Conservation (phyloP, 1,284 basidiomycete species). For the Cutaneotrichosporon dermatis region DNA sequence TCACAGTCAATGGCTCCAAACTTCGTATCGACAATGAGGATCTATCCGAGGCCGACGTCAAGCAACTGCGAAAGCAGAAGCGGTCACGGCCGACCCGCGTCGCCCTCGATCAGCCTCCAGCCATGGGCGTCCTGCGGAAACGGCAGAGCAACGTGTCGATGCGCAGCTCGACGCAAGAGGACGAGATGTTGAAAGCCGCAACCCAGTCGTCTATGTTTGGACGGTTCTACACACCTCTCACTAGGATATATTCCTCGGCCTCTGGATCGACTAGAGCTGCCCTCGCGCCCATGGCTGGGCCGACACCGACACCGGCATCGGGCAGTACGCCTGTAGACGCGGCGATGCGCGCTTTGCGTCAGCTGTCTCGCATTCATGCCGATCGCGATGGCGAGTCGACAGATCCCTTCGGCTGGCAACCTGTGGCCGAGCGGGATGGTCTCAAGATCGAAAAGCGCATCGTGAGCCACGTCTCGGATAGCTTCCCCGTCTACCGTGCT, state of each 20-base stretch:
- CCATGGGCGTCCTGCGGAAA: slow-evolving; percentile 63
- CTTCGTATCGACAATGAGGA: slow-evolving; percentile 87
- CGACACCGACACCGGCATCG: slow-evolving; percentile 44
- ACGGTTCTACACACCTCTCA: slow-evolving; percentile 53
- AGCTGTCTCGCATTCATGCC: slow-evolving; percentile 68
- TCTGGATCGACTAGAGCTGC: slow-evolving; percentile 54
- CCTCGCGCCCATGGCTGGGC: slow-evolving; percentile 39
- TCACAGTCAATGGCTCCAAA: slow-evolving; percentile 84
- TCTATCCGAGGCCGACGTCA: slow-evolving; percentile 80
- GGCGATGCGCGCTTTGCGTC: slow-evolving; percentile 73
- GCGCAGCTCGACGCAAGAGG: slow-evolving; percentile 8
- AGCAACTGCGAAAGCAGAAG: slow-evolving; percentile 74
- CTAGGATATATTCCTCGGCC: slow-evolving; percentile 66
- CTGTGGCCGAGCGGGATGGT: slow-evolving; percentile 71
- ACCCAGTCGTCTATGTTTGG: slow-evolving; percentile 18
- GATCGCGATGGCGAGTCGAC: slow-evolving; percentile 54
- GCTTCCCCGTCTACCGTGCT: slow-evolving; percentile 79
- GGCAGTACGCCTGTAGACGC: slow-evolving; percentile 58
- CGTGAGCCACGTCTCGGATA: slow-evolving; percentile 70
- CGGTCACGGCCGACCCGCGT: slow-evolving; percentile 79
- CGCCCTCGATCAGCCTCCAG: slow-evolving; percentile 86
- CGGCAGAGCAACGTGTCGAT: slow-evolving; percentile 35
- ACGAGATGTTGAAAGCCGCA: slow-evolving; percentile 13
- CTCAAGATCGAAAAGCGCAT: slow-evolving; percentile 72
- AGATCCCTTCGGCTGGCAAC: slow-evolving; percentile 68